Percentiles rank a stretch among this genome's conserved stretches.
Evolutionary conservation across 192 early-diverging fungal species (phyloP).

Genomic region (Paraglomus brasilianum): DNA sequence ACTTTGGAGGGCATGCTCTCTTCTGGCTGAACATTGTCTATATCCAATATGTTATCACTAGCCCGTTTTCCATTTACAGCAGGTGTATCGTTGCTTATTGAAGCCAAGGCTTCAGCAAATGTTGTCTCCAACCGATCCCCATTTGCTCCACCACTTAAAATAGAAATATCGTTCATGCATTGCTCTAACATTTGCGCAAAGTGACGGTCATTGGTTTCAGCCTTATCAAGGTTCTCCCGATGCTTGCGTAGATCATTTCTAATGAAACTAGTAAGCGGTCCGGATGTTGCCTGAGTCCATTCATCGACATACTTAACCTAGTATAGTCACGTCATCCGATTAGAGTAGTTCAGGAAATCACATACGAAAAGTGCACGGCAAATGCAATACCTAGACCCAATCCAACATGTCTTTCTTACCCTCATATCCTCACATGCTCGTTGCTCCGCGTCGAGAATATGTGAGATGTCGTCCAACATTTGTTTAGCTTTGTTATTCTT

Average conservation of each 20-base stretch:
- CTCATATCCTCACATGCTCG: constrained; percentile 74
- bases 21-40: constrained; percentile 46
- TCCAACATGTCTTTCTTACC: constrained; percentile 41
- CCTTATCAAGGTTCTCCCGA: constrained; percentile 77
- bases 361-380: too few relatives aligned
- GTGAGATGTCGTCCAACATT: constrained; percentile 60
- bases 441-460: constrained; percentile 84
- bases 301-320: constrained; percentile 72
- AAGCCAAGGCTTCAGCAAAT: constrained; percentile 42
- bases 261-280: constrained; percentile 65
- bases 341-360: too few relatives aligned
- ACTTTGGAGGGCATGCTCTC: constrained; percentile 51
- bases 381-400: too few relatives aligned
- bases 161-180: constrained; percentile 41
- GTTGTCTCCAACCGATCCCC: constrained; percentile 44
- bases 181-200: constrained; percentile 47
- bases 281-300: constrained; percentile 86
- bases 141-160: constrained; percentile 45
- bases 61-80: constrained; percentile 32
- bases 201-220: constrained; percentile 58
- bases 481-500: constrained; percentile 66
- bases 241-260: constrained; percentile 74
- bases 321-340: background rate
- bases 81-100: constrained; percentile 25
- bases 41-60: constrained; percentile 51